Evolutionary conservation across 768 basidiomycete genomes (phyloP), one percentile per base, ranked within the genome.

Genomic region (Pisolithus albus): DNA sequence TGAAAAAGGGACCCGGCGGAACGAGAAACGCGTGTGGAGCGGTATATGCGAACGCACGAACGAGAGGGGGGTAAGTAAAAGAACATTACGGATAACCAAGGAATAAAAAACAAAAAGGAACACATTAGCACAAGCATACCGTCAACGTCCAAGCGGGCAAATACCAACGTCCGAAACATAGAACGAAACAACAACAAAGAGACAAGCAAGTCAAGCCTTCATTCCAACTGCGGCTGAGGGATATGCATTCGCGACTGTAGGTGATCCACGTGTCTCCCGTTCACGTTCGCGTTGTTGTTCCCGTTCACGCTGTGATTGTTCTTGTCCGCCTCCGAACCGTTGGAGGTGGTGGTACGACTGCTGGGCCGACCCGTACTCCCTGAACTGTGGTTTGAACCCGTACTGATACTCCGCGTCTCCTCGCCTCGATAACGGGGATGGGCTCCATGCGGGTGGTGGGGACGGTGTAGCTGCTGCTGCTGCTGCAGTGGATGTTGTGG

Each of bases 211-310:
- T 52, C 37, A 74, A 6, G 70, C 76, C 56, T 72, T 76, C 75
- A 78, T 74, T 73, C 76, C 76, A 71, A 75, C 61, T 58, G 70
- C 66, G 72, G 72, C 60, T 69, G 75, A 28, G 70, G 76, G 46
- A 73, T 75, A 74, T 55, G 61, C 47, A 51, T 75, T 61, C 68
- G 70, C 52, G 61, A 70, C 72, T 62, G 73, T 50, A 61, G 71
- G 23, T 41, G 40, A 65, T 70, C 73, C 71, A 75, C 72, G 60
- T 63, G 72, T 52, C 15, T 47, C 32, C 32, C 46, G 46, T 21
- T 47, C 30, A n/a, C 34, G 46, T 16, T 47, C 30, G 8, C 34
- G 46, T 10, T 47, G 46, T 32, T 47, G 46, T 19, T 47, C 30
- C 19, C 34, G 46, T 32, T 23, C 46, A 23, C 32, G 13, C 15